phyloP scores from a whole-genome alignment of 176 grass and related monocot species.

The Zoysia pacifica region DNA sequence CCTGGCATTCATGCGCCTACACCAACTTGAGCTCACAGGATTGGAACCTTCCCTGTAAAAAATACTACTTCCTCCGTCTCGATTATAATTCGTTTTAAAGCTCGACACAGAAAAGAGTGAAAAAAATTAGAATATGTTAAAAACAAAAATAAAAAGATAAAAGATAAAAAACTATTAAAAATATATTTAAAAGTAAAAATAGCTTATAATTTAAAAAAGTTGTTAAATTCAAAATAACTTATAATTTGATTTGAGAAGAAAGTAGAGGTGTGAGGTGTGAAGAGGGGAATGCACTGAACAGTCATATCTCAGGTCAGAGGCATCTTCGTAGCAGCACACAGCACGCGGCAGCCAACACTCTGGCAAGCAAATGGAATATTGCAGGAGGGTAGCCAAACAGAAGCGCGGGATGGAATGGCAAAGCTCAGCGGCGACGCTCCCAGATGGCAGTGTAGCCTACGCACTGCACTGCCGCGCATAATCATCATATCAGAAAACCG shows the following conservation, averaged over 20 bases:
- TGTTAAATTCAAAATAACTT: no score
- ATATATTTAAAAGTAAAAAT: no score
- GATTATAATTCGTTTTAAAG: no score
- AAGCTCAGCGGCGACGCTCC: conserved; percentile 45
- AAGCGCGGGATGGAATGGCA: conserved; percentile 58
- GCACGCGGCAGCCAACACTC: background rate
- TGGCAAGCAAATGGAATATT: conserved; percentile 89
- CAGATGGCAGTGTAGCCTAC: conserved; percentile 9
- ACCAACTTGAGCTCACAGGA: background rate
- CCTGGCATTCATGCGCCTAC: conserved; percentile 6
- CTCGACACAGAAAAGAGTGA: no score
- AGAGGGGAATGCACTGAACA: conserved; percentile 27
- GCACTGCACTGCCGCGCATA: conserved; percentile 11
- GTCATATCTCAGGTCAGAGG: conserved; percentile 71
- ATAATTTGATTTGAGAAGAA: no score
- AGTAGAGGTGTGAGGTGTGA: background rate
- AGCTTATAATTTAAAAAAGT: no score
- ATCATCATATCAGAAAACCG: background rate
- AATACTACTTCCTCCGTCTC: background rate
- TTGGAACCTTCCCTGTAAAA: conserved; percentile 42
- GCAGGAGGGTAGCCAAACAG: conserved; percentile 38
- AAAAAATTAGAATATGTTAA: no score
- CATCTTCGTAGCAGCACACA: conserved; percentile 51
- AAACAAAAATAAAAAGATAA: no score
- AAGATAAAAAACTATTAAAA: no score